Conservation (phyloP, 495 filamentous ascomycete genomes). For the Neurospora sp. region DNA sequence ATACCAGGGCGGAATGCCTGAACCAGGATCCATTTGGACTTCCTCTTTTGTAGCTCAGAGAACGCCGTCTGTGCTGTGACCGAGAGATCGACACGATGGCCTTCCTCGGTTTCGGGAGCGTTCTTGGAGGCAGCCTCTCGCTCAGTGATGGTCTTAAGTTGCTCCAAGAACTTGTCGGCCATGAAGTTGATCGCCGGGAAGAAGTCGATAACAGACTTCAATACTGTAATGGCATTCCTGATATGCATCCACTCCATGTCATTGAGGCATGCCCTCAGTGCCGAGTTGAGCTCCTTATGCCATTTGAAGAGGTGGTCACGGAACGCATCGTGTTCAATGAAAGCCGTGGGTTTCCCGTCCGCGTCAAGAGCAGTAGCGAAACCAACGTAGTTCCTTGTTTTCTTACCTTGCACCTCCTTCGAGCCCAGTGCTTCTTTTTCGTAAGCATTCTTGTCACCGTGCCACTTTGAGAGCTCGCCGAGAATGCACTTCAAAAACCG, state of each 20-base stretch:
- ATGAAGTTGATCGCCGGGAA: constrained; percentile 89
- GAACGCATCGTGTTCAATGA: constrained; percentile 78
- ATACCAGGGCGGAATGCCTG: constrained; percentile 58
- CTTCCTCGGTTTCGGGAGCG: constrained; percentile 55
- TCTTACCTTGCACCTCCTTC: constrained; percentile 27
- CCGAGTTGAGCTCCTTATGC: constrained; percentile 68
- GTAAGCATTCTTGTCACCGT: constrained; percentile 62
- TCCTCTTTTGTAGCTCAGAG: constrained; percentile 68
- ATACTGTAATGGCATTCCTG: constrained; percentile 83
- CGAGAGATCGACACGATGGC: constrained; percentile 71
- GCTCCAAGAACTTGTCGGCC: constrained; percentile 57
- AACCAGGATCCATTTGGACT: constrained; percentile 75
- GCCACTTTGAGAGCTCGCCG: constrained; percentile 72
- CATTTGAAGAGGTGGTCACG: constrained; percentile 76
- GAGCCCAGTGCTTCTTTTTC: constrained; percentile 62
- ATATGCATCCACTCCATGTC: constrained; percentile 95
- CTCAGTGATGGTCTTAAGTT: constrained; percentile 61
- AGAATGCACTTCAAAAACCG: constrained; percentile 77
- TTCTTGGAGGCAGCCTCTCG: constrained; percentile 51
- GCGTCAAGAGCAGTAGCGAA: constrained; percentile 54
- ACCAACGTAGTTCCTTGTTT: constrained; percentile 28
- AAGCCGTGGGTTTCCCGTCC: constrained; percentile 52
- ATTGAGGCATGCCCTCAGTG: constrained; percentile 67
- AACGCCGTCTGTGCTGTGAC: constrained; percentile 78
- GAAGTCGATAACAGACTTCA: constrained; percentile 65